These are phyloP conservation scores for Lipomyces japonicus DNA, from an alignment of 805 yeast species.

Conservation along the genomic window DNA sequence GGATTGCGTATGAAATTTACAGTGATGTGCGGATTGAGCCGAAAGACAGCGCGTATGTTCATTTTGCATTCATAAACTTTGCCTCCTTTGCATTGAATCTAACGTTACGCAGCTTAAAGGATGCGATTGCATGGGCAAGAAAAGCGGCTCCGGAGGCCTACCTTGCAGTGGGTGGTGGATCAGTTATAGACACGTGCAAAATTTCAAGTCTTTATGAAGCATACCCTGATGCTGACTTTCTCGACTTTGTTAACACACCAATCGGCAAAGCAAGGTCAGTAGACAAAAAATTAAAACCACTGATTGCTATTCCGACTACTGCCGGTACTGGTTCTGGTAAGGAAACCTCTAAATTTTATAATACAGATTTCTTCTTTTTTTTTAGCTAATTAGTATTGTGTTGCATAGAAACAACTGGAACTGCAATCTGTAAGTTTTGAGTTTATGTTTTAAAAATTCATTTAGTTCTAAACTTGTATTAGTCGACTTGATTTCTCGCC, in stretches of 20 bases:
- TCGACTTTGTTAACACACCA: conserved; percentile 46
- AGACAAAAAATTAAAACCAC: conserved; percentile 38
- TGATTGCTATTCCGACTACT: conserved; percentile 46
- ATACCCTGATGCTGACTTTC: conserved; percentile 42
- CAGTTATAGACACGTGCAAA: conserved; percentile 48
- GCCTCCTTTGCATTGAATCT: background rate
- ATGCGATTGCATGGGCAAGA: conserved; percentile 41
- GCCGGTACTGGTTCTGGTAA: conserved; percentile 45
- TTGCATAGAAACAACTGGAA: conserved; percentile 44
- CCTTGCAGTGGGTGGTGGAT: conserved; percentile 47
- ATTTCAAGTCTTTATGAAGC: conserved; percentile 43
- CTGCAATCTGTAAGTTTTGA: conserved; percentile 39
- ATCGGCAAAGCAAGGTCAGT: conserved; percentile 41
- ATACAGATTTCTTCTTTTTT: too few species aligned
- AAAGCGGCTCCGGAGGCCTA: conserved; percentile 40
- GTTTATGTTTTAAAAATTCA: background rate
- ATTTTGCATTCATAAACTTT: background rate
- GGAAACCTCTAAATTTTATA: too few species aligned
- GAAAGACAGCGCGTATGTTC: conserved; percentile 33
- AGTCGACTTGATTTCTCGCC: conserved; percentile 40
- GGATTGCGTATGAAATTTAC: conserved; percentile 38
- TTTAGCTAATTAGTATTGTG: too few species aligned
- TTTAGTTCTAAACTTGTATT: background rate
- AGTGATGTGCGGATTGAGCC: conserved; percentile 42
- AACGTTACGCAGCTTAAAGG: conserved; percentile 32